phyloP scores from a whole-genome alignment of 345 rosid species.

The Boechera divaricarpa region DNA sequence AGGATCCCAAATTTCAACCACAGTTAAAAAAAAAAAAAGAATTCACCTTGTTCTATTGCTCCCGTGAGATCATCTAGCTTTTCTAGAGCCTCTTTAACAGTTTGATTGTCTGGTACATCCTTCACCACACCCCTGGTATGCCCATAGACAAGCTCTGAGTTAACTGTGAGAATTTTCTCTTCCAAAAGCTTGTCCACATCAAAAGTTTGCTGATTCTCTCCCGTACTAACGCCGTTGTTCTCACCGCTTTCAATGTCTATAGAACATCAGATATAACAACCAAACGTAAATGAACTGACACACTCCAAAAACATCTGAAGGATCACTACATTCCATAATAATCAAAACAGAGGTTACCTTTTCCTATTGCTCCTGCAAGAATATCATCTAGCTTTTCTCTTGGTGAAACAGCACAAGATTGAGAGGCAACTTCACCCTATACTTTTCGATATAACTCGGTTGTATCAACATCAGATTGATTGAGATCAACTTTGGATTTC shows the following conservation, averaged over 20 bases:
- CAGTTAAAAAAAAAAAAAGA: background rate
- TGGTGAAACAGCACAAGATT: conserved; percentile 35
- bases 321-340: conserved; percentile 1
- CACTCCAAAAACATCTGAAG: background rate
- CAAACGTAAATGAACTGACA: conserved; percentile 25
- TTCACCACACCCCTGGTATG: background rate
- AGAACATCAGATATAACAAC: conserved; percentile 29
- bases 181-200: conserved; percentile 1
- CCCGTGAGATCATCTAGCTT: conserved; percentile 11
- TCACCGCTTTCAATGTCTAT: conserved; percentile 33
- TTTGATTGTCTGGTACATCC: background rate
- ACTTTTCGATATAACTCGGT: background rate
- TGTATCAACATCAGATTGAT: conserved; percentile 35
- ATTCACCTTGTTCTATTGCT: conserved; percentile 8
- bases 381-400: conserved; percentile 41
- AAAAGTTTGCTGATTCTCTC: background rate
- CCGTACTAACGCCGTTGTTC: conserved; percentile 26
- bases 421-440: conserved; percentile 7
- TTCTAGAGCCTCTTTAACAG: conserved; percentile 9
- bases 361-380: conserved; percentile 27
- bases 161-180: background rate
- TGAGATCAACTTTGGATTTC: conserved; percentile 35
- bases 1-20: background rate
- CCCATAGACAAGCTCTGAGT: conserved; percentile 18
- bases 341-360: conserved; percentile 15